These are phyloP conservation scores for Tuctoria greenei DNA, from an alignment of 176 grass and related monocot genomes.

Conservation along the genomic window DNA sequence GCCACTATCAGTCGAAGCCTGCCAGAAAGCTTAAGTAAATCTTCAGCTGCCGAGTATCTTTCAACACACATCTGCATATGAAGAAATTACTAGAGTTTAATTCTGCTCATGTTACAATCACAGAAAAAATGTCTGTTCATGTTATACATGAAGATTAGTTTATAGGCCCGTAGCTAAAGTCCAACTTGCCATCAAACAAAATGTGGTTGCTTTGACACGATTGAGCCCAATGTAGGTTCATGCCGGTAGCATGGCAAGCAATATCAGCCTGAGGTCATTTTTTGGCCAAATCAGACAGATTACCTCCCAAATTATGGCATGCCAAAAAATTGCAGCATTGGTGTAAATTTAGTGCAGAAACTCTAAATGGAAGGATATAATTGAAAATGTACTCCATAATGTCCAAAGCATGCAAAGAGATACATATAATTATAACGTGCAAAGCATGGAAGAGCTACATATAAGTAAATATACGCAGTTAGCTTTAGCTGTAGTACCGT, in stretches of 20 bases:
- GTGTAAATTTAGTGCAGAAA: neutral
- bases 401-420: no score
- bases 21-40: conserved; percentile 79
- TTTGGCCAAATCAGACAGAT: no score
- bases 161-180: neutral
- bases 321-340: neutral
- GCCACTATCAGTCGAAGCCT: conserved; percentile 63
- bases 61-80: conserved; percentile 56
- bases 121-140: no score
- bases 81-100: conserved; percentile 4
- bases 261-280: neutral
- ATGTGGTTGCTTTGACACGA: neutral
- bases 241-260: conserved; percentile 1
- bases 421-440: no score
- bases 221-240: neutral
- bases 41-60: conserved; percentile 51
- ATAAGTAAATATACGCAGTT: neutral
- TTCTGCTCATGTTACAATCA: neutral
- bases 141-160: neutral
- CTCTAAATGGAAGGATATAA: no score
- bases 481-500: neutral
- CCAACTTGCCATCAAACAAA: neutral
- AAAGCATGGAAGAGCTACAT: no score
- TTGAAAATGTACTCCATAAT: no score
- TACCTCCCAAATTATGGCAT: no score